Evolutionary conservation across 768 basidiomycete species (phyloP).

Genomic region (Agrocybe praecox): DNA sequence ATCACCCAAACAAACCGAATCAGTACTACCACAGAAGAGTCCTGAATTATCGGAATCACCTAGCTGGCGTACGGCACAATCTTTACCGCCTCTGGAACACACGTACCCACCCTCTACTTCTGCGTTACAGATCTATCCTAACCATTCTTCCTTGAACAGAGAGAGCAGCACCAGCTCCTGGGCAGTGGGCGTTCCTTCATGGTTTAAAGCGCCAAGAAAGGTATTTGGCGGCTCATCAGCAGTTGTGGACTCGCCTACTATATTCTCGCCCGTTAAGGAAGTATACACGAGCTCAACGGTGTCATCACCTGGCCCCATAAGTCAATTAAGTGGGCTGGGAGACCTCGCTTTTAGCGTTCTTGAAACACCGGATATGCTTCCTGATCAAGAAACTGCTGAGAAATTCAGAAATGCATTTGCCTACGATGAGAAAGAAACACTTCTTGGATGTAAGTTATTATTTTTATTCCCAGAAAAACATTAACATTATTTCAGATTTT

Average conservation of each 20-base stretch:
- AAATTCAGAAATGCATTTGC: conserved; percentile 86
- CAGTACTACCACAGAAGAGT: conserved; percentile 4
- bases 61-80: conserved; percentile 15
- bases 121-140: conserved; percentile 46
- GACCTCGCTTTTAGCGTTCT: conserved; percentile 83
- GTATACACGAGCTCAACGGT: conserved; percentile 55
- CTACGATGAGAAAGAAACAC: conserved; percentile 82
- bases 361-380: conserved; percentile 65
- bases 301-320: conserved; percentile 29
- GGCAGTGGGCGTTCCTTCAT: conserved; percentile 72
- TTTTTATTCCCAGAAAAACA: conserved; percentile 3
- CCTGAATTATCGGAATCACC: conserved; percentile 11
- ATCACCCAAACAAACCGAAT: conserved; percentile 33
- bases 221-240: conserved; percentile 32
- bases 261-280: conserved; percentile 52
- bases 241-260: conserved; percentile 23
- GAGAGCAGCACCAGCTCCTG: conserved; percentile 49
- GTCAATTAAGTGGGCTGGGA: conserved; percentile 41
- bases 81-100: conserved; percentile 46
- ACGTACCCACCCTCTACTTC: conserved; percentile 81
- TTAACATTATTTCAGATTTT: conserved; percentile 60
- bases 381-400: conserved; percentile 66
- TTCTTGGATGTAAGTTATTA: conserved; percentile 79
- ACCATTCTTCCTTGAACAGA: conserved; percentile 50
- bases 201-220: conserved; percentile 59